Conservation (phyloP, 169 alveolate species). For the Ichthyophthirius multifiliis region DNA sequence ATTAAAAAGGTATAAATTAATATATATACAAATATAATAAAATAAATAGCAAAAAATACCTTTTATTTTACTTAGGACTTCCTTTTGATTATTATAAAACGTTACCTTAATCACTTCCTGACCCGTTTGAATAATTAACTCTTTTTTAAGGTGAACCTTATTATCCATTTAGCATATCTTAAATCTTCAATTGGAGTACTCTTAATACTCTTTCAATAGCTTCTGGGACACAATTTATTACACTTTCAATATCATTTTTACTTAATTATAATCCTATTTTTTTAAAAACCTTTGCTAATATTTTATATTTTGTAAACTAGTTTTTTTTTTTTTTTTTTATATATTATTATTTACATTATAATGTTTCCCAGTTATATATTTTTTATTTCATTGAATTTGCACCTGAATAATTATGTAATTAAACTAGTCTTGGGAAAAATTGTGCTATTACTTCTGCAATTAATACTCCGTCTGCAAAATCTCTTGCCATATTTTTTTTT, state of each 20-base stretch:
- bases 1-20: no score
- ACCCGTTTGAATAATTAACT: no score
- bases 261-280: conserved; percentile 79
- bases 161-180: no score
- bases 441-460: conserved; percentile 86
- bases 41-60: no score
- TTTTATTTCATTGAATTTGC: conserved; percentile 79
- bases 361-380: conserved; percentile 84
- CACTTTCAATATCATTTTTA: conserved; percentile 70
- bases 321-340: no score
- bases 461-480: conserved; percentile 87
- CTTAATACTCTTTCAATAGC: conserved; percentile 77
- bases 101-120: not conserved
- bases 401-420: conserved; percentile 83
- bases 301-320: not conserved
- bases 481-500: conserved; percentile 84
- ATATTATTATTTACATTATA: not conserved
- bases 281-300: conserved; percentile 70
- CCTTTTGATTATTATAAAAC: not conserved
- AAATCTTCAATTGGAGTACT: conserved; percentile 47
- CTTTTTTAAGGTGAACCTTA: no score
- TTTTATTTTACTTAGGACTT: no score
- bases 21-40: no score
- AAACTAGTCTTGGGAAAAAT: conserved; percentile 81
- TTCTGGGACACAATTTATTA: conserved; percentile 74